phyloP scores from a whole-genome alignment of 148 eudicot species.

The Rhododendron williamsianum region DNA sequence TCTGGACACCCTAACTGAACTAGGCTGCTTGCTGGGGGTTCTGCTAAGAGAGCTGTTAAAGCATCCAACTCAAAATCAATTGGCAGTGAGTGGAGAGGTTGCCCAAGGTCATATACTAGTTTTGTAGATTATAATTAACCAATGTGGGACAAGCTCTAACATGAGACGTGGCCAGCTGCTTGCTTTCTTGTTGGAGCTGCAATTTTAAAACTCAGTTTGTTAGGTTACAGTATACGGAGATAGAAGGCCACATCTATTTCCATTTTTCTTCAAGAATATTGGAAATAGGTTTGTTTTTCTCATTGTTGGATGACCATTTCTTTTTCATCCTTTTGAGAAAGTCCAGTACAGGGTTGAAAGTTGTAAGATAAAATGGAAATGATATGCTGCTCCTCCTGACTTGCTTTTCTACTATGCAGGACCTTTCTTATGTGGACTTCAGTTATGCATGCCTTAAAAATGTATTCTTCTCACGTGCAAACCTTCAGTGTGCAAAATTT shows the following conservation, averaged over 20 bases:
- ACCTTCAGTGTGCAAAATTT: conserved; percentile 93
- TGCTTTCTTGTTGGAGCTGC: not conserved
- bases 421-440: conserved; percentile 87
- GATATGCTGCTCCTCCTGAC: not conserved
- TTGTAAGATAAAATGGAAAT: not conserved
- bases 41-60: not conserved
- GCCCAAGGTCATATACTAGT: not conserved
- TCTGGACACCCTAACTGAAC: not conserved
- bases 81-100: not conserved
- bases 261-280: not conserved
- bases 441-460: conserved; percentile 77
- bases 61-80: not conserved
- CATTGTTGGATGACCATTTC: not conserved
- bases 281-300: not conserved
- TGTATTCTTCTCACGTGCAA: conserved; percentile 96
- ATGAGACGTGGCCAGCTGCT: not conserved
- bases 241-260: not conserved
- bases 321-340: not conserved
- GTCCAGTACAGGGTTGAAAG: not conserved
- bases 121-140: not conserved
- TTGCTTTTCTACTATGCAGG: conserved; percentile 32
- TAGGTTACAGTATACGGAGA: not conserved
- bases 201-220: conserved; percentile 2
- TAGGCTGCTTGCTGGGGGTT: not conserved
- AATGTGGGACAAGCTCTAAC: not conserved